Evolutionary conservation across 371 early-diverging fungal genomes (phyloP), one percentile per base, ranked within the genome.

Genomic region (Mucor velutinosus): DNA sequence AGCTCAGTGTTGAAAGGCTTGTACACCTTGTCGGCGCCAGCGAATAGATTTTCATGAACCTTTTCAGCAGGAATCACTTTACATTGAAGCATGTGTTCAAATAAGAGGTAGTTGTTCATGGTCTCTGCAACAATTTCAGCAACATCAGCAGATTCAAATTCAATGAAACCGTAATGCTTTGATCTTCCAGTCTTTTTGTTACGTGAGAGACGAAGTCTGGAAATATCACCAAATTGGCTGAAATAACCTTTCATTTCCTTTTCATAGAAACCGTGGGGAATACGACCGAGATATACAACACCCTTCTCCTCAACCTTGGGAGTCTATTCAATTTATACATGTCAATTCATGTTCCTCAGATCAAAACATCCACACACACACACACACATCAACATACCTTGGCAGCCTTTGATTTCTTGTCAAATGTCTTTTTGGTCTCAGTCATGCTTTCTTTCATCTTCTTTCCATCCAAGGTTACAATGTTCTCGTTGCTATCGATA

Each of bases 231-330:
- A 76, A 98, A 98, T 75, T 98, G 97, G 27, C 81, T 71, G 82
- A 98, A 98, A 81, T 98, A 98, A 0, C 77, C 80, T 59, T 75
- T 68, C 94, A 98, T 95, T 75, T 95, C 90, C 17, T 89, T 77
- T 76, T 98, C 98, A 78, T 96, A 93, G 78, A 98, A 97, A n/a
- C 96, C 96, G 66, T 95, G 94, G 7, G 98, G 98, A 61, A 98
- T 92, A 61, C 93, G 90, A 39, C 95, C 94, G 51, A 98, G 75
- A 73, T 93, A 97, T 15, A 97, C 76, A 17, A 93, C 93, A 64
- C 96, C 95, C 77, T 71, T 77, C 62, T 65, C 75, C 64, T 57
- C 74, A 61, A 32, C 64, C 64, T 65, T 65, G 21, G 51, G 23
- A 35, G 62, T 8, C 62, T 62, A 53, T 4, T 10, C n/a, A 6